Conservation (phyloP, 2,329 filamentous ascomycete genomes). For the Neonectria ditissima region DNA sequence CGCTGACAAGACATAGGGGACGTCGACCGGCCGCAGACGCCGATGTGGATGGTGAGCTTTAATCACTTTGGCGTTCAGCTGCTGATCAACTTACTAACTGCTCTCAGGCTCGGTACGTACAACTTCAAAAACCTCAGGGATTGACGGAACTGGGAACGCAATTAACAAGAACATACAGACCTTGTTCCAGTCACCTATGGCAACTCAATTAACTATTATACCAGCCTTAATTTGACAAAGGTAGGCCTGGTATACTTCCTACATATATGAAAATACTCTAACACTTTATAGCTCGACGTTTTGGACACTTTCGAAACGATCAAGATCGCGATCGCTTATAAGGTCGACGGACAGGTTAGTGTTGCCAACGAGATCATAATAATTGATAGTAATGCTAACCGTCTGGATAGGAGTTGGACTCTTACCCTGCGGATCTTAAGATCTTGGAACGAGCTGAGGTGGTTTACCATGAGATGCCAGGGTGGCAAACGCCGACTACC, state of each 20-base stretch:
- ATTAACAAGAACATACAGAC: too few species aligned
- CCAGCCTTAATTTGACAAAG: neutral
- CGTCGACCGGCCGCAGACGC: constrained; percentile 21
- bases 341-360: constrained; percentile 7
- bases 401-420: constrained; percentile 48
- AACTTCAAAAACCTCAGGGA: too few species aligned
- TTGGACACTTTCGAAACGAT: constrained; percentile 27
- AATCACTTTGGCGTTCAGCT: too few species aligned
- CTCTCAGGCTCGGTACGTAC: too few species aligned
- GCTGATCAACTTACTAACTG: constrained; percentile 12
- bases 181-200: too few species aligned
- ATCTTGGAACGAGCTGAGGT: constrained; percentile 17
- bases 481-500: constrained; percentile 32
- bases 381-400: constrained; percentile 43
- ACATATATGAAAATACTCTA: too few species aligned
- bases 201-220: constrained; percentile 24
- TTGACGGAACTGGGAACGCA: too few species aligned
- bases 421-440: constrained; percentile 36
- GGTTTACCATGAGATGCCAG: constrained; percentile 28
- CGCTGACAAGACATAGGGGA: too few species aligned
- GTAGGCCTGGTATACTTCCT: too few species aligned
- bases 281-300: constrained; percentile 20
- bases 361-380: constrained; percentile 27
- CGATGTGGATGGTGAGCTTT: constrained; percentile 25
- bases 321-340: constrained; percentile 25